Conservation (phyloP, 495 filamentous ascomycete genomes). For the Lasiosphaeria hispida region DNA sequence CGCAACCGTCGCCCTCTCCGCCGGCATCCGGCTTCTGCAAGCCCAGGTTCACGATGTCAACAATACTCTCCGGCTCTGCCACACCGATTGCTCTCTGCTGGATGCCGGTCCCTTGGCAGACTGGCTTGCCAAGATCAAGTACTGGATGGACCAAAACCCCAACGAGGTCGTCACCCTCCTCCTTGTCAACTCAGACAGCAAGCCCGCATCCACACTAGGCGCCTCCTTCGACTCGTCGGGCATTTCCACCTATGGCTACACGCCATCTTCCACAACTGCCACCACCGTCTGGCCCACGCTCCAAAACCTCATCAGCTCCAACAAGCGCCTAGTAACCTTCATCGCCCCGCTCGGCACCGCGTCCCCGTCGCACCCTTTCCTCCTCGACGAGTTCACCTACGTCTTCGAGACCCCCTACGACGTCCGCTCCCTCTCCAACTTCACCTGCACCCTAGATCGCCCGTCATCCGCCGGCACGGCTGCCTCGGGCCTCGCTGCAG, state of each 20-base stretch:
- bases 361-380: conserved; percentile 52
- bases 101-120: conserved; percentile 59
- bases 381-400: conserved; percentile 67
- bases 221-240: conserved; percentile 53
- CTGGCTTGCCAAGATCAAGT: conserved; percentile 58
- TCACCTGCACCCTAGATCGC: conserved; percentile 64
- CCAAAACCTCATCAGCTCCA: conserved; percentile 55
- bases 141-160: conserved; percentile 63
- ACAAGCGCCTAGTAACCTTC: conserved; percentile 62
- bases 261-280: conserved; percentile 43
- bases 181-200: conserved; percentile 63
- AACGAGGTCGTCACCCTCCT: conserved; percentile 70
- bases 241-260: conserved; percentile 58
- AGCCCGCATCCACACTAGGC: conserved; percentile 49
- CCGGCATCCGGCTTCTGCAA: conserved; percentile 68
- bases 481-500: conserved; percentile 42
- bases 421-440: conserved; percentile 48
- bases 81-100: conserved; percentile 61
- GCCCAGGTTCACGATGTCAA: conserved; percentile 61
- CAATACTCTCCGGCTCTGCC: conserved; percentile 60
- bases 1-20: conserved; percentile 61
- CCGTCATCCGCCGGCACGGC: conserved; percentile 45
- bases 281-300: conserved; percentile 64
- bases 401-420: conserved; percentile 71
- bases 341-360: conserved; percentile 53